These are phyloP conservation scores for Pascua guehoae DNA, from an alignment of 1,284 basidiomycete species.

Conservation along the genomic window DNA sequence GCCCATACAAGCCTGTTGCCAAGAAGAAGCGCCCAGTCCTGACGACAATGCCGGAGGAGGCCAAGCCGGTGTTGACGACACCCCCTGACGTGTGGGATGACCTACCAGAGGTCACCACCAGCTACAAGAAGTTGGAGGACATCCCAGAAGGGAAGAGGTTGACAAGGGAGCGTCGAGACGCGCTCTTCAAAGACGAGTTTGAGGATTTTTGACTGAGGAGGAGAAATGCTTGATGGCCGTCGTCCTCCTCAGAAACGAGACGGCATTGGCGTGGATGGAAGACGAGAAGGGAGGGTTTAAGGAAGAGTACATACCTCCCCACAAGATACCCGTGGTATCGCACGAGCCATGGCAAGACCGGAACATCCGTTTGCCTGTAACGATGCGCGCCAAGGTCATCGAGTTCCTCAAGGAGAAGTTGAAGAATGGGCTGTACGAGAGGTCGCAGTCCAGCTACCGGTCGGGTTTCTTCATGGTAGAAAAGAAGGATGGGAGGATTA, in stretches of 20 bases:
- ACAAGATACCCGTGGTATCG: neutral
- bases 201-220: neutral
- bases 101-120: neutral
- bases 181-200: neutral
- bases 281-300: slow-evolving; percentile 6
- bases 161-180: neutral
- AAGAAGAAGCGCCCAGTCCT: slow-evolving; percentile 14
- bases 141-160: neutral
- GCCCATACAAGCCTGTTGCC: slow-evolving; percentile 7
- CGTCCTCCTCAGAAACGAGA: slow-evolving; percentile 2
- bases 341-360: slow-evolving; percentile 8
- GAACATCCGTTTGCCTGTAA: neutral
- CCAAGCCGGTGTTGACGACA: neutral
- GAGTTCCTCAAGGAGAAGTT: too few species aligned
- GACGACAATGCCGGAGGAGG: slow-evolving; percentile 1
- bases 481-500: too few species aligned
- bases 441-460: too few species aligned
- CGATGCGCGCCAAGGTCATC: too few species aligned
- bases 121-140: neutral
- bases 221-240: slow-evolving; percentile 1
- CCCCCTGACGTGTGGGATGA: neutral
- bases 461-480: too few species aligned
- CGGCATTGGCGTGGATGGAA: slow-evolving; percentile 4
- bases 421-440: too few species aligned
- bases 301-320: slow-evolving; percentile 1